Evolutionary conservation across 2,329 filamentous ascomycete genomes (phyloP).

Genomic region (Pseudogymnoascus sp.): DNA sequence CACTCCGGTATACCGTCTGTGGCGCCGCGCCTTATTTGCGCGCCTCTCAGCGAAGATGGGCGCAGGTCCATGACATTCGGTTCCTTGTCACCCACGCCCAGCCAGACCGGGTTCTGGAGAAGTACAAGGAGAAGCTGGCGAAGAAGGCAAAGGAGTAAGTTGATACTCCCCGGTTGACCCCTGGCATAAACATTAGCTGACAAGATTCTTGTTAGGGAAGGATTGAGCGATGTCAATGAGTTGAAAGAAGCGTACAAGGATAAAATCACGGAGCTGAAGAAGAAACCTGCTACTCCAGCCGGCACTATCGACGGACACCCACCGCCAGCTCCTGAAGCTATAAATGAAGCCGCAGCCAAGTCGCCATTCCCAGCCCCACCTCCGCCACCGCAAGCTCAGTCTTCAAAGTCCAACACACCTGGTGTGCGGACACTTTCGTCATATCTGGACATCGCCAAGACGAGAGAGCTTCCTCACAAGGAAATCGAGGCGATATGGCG

Average conservation of each 20-base stretch:
- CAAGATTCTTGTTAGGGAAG: conserved; percentile 36
- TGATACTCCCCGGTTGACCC: neutral
- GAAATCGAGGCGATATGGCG: conserved; percentile 89
- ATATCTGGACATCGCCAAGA: conserved; percentile 75
- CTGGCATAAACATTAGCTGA: neutral
- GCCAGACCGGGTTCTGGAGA: conserved; percentile 63
- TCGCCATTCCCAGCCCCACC: conserved; percentile 25
- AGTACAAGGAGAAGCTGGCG: conserved; percentile 79
- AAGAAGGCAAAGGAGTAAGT: conserved; percentile 64
- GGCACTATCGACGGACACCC: conserved; percentile 28
- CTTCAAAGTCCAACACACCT: conserved; percentile 25
- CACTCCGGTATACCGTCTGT: conserved; percentile 36
- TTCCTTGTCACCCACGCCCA: conserved; percentile 74
- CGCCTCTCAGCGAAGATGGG: conserved; percentile 67
- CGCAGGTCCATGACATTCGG: conserved; percentile 84
- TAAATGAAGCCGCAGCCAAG: conserved; percentile 26
- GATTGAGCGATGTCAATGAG: conserved; percentile 61
- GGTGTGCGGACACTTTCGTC: conserved; percentile 51
- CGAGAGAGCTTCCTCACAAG: conserved; percentile 60
- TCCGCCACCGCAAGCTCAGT: conserved; percentile 29
- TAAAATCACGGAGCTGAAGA: conserved; percentile 66
- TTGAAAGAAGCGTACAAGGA: conserved; percentile 78
- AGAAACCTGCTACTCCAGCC: conserved; percentile 51
- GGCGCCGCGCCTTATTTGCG: conserved; percentile 24
- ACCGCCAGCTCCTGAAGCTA: conserved; percentile 27